Evolutionary conservation across 352 stramenopile species (phyloP).

Genomic region (Phytopythium litorale): DNA sequence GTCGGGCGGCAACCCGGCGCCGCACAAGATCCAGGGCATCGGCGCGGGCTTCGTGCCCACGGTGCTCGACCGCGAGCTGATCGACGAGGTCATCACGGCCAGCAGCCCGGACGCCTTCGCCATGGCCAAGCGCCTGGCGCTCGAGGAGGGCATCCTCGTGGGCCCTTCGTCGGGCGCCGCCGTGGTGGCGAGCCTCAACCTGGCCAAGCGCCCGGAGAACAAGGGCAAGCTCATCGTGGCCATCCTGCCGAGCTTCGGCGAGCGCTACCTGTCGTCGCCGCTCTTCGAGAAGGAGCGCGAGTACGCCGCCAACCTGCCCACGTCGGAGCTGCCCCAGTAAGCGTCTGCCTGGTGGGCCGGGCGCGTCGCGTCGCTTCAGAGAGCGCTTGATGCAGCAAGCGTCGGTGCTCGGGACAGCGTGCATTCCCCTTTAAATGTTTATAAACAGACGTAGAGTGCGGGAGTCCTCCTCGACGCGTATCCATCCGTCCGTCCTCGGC

Average conservation of each 20-base stretch:
- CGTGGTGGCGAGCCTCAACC: slow-evolving; percentile 77
- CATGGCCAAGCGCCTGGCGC: slow-evolving; percentile 82
- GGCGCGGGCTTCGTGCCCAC: slow-evolving; percentile 79
- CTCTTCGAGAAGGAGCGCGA: slow-evolving; percentile 81
- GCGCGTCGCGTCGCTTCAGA: no score
- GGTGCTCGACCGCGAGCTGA: slow-evolving; percentile 75
- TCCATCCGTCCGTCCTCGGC: no score
- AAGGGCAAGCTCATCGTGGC: slow-evolving; percentile 86
- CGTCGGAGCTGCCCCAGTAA: slow-evolving; percentile 36
- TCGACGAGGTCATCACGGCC: slow-evolving; percentile 88
- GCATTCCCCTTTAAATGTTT: no score
- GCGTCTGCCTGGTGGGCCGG: not conserved
- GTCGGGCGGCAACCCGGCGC: slow-evolving; percentile 70
- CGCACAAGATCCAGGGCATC: slow-evolving; percentile 88
- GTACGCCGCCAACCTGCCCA: slow-evolving; percentile 58
- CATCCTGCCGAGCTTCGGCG: slow-evolving; percentile 89
- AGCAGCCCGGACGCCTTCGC: slow-evolving; percentile 80
- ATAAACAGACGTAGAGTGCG: no score
- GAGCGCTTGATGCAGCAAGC: no score
- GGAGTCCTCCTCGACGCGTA: no score
- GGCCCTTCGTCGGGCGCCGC: slow-evolving; percentile 86
- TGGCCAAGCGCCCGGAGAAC: slow-evolving; percentile 79
- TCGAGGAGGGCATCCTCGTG: slow-evolving; percentile 85
- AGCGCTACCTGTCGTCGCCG: slow-evolving; percentile 81
- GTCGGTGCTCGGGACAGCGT: no score